Percentiles rank a stretch among this genome's conserved stretches.
Evolutionary conservation across 2,329 filamentous ascomycete species (phyloP).

Genomic region (Phaeophleospora eucalypticola): DNA sequence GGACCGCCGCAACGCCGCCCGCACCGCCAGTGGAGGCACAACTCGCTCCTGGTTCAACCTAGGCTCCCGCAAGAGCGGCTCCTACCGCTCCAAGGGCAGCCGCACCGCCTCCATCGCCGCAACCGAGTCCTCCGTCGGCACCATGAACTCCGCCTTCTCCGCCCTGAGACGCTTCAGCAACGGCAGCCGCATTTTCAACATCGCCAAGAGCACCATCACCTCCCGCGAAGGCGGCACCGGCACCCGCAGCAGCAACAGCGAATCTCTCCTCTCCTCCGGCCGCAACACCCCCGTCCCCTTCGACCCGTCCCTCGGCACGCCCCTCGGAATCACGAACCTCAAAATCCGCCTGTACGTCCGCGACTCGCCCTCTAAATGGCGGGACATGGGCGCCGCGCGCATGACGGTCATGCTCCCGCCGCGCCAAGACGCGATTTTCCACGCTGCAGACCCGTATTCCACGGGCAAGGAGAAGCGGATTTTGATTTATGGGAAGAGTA

Average conservation of each 20-base stretch:
- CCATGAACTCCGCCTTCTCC: conserved; percentile 73
- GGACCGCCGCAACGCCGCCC: conserved; percentile 46
- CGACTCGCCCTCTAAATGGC: conserved; percentile 74
- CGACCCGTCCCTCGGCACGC: conserved; percentile 35
- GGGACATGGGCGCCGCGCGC: conserved; percentile 80
- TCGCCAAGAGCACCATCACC: conserved; percentile 70
- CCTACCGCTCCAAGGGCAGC: conserved; percentile 53
- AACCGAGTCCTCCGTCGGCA: conserved; percentile 71
- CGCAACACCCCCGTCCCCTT: conserved; percentile 34
- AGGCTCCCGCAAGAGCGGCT: conserved; percentile 52
- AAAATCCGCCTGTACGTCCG: conserved; percentile 84
- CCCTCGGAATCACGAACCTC: conserved; percentile 69
- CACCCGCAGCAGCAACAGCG: conserved; percentile 53
- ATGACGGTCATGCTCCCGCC: conserved; percentile 78
- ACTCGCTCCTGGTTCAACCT: conserved; percentile 48
- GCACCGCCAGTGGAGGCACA: conserved; percentile 39
- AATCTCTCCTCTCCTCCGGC: conserved; percentile 53
- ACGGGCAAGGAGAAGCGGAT: conserved; percentile 76
- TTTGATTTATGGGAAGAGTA: conserved; percentile 68
- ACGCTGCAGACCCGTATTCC: conserved; percentile 35
- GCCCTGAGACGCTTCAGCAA: conserved; percentile 68
- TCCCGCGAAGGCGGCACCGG: conserved; percentile 53
- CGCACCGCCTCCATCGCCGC: conserved; percentile 55
- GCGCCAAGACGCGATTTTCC: conserved; percentile 29
- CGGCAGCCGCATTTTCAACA: conserved; percentile 72